A percentile compares a stretch with the other conserved stretches of the same genome.
Conservation (phyloP, 352 stramenopile genomes). For the Pythium monospermum region DNA sequence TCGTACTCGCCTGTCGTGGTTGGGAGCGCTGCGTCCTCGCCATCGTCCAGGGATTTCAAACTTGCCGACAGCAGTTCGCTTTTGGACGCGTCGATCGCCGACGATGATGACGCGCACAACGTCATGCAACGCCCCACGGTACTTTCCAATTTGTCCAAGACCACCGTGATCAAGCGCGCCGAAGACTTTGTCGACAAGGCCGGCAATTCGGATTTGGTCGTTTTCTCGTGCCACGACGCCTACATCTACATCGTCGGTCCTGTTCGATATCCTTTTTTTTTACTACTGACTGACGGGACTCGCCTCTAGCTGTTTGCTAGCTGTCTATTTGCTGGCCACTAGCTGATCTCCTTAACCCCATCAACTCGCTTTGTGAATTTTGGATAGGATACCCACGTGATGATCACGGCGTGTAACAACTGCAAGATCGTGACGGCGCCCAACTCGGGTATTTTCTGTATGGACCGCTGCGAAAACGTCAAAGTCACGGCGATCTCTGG, state of each 20-base stretch:
- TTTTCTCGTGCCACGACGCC: conserved; percentile 92
- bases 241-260: conserved; percentile 94
- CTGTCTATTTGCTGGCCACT: no score
- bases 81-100: background rate
- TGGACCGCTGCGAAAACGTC: conserved; percentile 94
- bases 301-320: background rate
- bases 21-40: background rate
- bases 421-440: conserved; percentile 95
- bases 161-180: conserved; percentile 73
- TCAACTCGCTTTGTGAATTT: no score
- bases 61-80: background rate
- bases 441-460: conserved; percentile 87
- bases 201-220: conserved; percentile 58
- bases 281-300: background rate
- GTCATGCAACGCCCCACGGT: conserved; percentile 35
- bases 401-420: conserved; percentile 91
- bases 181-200: conserved; percentile 47
- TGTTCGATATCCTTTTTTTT: conserved; percentile 82
- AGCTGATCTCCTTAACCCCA: conserved; percentile 46
- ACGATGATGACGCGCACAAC: conserved; percentile 15
- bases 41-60: no score
- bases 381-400: conserved; percentile 73
- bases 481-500: conserved; percentile 83
- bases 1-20: conserved; percentile 14
- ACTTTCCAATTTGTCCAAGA: conserved; percentile 60